Evolutionary conservation across 495 filamentous ascomycete genomes (phyloP).

Genomic region (Trichodelitschia bisporula): DNA sequence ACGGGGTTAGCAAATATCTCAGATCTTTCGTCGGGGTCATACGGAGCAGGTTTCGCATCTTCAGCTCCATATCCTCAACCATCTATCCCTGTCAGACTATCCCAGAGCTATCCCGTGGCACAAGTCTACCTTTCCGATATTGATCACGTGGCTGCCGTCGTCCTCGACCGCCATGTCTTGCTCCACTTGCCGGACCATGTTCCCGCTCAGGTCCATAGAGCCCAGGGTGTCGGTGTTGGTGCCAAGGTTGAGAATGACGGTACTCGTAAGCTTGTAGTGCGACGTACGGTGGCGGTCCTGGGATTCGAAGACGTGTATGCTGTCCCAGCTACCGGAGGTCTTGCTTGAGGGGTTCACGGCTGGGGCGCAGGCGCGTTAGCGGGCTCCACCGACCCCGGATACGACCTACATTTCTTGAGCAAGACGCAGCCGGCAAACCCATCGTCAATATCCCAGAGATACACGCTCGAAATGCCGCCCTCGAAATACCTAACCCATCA

Average conservation of each 20-base stretch:
- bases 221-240: constrained; percentile 48
- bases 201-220: constrained; percentile 79
- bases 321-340: constrained; percentile 79
- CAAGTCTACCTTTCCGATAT: constrained; percentile 46
- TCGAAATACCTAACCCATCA: constrained; percentile 50
- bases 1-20: background rate
- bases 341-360: constrained; percentile 40
- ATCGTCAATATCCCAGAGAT: constrained; percentile 97
- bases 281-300: constrained; percentile 70
- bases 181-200: constrained; percentile 94
- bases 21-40: constrained; percentile 9
- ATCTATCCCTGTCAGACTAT: constrained; percentile 24
- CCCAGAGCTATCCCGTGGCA: constrained; percentile 1
- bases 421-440: constrained; percentile 92
- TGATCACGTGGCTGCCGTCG: constrained; percentile 83
- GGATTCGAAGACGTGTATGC: constrained; percentile 95
- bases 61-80: constrained; percentile 98
- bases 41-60: constrained; percentile 94
- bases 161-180: constrained; percentile 69
- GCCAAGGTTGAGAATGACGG: constrained; percentile 76
- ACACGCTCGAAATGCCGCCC: constrained; percentile 81
- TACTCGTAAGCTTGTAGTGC: constrained; percentile 94
- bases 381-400: background rate
- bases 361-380: constrained; percentile 11
- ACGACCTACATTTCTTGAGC: constrained; percentile 62